Evolutionary conservation across 2,329 filamentous ascomycete genomes (phyloP).

Genomic region (Trichoderma breve): DNA sequence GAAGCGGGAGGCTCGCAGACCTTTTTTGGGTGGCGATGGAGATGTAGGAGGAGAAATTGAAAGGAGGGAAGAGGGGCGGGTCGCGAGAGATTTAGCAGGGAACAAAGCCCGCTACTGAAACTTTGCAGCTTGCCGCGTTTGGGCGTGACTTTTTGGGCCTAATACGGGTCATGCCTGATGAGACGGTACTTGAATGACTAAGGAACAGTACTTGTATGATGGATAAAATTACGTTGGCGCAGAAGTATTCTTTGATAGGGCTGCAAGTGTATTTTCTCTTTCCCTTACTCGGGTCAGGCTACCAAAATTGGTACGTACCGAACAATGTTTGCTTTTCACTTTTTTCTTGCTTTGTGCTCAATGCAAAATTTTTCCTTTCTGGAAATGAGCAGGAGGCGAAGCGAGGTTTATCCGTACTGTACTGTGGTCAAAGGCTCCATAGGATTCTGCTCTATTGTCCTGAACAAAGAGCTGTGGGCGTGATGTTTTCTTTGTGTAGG

Average conservation of each 20-base stretch:
- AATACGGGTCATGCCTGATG: not conserved
- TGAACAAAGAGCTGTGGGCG: not conserved
- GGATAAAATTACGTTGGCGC: rapidly evolving
- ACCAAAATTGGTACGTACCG: slow-evolving; percentile 7
- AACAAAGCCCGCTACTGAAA: slow-evolving; percentile 8
- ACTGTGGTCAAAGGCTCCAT: not conserved
- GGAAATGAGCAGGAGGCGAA: not conserved
- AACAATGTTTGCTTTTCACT: not conserved
- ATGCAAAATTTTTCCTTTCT: not conserved
- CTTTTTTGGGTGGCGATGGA: slow-evolving; percentile 8
- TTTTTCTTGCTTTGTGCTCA: not conserved
- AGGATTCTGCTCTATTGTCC: not conserved
- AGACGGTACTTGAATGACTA: not conserved
- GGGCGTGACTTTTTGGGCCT: not conserved
- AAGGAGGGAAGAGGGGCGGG: slow-evolving; percentile 18
- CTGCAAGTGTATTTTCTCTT: not conserved
- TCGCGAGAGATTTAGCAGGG: slow-evolving; percentile 11
- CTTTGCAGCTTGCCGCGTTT: slow-evolving; percentile 9
- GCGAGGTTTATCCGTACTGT: slow-evolving; percentile 9
- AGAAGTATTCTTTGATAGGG: not conserved
- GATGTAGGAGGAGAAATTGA: slow-evolving; percentile 20
- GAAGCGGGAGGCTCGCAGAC: slow-evolving; percentile 1
- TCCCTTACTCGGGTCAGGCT: not conserved
- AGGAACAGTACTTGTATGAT: not conserved
- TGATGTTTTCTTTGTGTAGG: not conserved